Base-by-base conservation (phyloP, 345 rosid species). In the Rubroshorea leprosula region DNA sequence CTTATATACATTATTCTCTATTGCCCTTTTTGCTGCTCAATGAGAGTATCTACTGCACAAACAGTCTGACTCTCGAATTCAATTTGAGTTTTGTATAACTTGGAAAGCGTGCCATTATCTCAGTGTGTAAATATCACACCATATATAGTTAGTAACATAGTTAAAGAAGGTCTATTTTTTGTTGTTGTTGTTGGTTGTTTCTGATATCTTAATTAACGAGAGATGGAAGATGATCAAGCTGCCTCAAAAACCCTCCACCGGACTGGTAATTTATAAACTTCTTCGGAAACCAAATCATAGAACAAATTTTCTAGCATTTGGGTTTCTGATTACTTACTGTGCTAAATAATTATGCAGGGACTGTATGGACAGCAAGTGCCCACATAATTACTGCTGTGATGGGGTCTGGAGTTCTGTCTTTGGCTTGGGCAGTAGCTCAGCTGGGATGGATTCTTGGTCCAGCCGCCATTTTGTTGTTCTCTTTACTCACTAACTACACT, bases 401-500 rank as follows among this genome's bases (percentile, higher is more conserved):
- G 4, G 82, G 82, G 12, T 78, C 79, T 0, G 82, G 82, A 11
- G 77, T 78, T 19, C 29, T 74, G 61, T 78, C 82, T 15, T 51
- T 78, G 55, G 78, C 79, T 17, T 74, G 82, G 82, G 79, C 79
- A 38, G 64, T 63, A 0, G 79, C 83, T 26, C 83, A 78, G 64
- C 80, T 78, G 4, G 79, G 83, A 38, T 78, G 83, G 83, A 27
- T 78, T 39, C 77, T 75, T 0, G 79, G 79, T 13, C 83, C 79
- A 14, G 23, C 67, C 1, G 72, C 67, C 1, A 66, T 78, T 75
- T 26, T 78, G 24, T 39, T 78, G 49, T 74, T 74, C 49, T 60
- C 79, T 23, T 56, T 66, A 2, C 79, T 75, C 19, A 78, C 83
- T 46, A 72, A 72, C 44, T 74, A 69, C 69, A 43, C 74, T 47